Base-by-base conservation (phyloP, 176 grass and related monocot genomes). In the Carex cristatella region DNA sequence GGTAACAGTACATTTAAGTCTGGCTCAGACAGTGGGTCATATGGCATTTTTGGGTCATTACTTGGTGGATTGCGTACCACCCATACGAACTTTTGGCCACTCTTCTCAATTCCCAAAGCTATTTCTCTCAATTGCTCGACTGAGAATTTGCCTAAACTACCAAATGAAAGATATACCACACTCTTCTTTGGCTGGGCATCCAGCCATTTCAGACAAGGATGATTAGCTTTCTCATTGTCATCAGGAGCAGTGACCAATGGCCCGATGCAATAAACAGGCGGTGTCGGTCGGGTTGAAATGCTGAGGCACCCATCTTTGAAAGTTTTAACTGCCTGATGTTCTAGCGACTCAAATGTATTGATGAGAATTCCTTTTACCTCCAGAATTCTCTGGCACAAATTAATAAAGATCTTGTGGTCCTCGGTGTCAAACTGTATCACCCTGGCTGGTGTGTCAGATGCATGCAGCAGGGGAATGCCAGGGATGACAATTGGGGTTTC, bases 111-210 rank as follows among this genome's bases (percentile, higher is more conserved):
- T 1, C 91, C 91, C 0, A 3, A 10, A 0, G 91, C 91, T 5
- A 93, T 85, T 82, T 93, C 91, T 44, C 10, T 61, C 0, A 93
- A 15, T 32, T 91, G 90, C 38, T 84, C 27, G 5, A 7, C 30
- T 3, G 70, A 8, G 81, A 89, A 65, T 0, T 16, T 10, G 0
- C 74, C 70, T 0, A 0, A 0, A 57, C 90, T 92, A 0, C 90
- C 90, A n/a, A 89, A 92, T 63, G 80, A 87, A 44, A 92, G 85
- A 83, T 69, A 89, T 0, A 87, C 81, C 1, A 92, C 87, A 42
- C 85, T 92, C 31, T 4, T 9, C 9, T 87, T 55, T 0, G 85
- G 85, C 23, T 89, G 85, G 12, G 12, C 58, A 64, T 92, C 87
- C 2, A 92, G 77, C 90, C 90, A 92, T 23, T 1, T 40, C 3